Conservation (phyloP, 164 flowering plant genomes). For the Vitis amurensis region DNA sequence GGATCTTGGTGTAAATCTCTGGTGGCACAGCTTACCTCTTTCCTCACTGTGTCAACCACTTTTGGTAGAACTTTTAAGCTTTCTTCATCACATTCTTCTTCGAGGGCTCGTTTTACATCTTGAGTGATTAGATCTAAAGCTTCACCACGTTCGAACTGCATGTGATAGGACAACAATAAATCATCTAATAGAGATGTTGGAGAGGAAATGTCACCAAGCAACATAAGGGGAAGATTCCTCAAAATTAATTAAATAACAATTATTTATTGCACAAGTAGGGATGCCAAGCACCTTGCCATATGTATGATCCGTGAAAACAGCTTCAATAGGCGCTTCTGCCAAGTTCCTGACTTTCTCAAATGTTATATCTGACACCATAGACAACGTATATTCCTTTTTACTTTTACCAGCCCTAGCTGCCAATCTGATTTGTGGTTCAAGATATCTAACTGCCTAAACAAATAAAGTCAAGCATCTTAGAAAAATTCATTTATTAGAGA, state of each 20-base stretch:
- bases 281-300: slow-evolving; percentile 79
- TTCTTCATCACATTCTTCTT: slow-evolving; percentile 91
- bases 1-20: neutral
- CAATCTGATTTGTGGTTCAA: slow-evolving; percentile 88
- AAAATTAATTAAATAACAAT: neutral
- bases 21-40: slow-evolving; percentile 47
- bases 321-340: slow-evolving; percentile 68
- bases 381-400: slow-evolving; percentile 79
- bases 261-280: slow-evolving; percentile 1
- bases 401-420: slow-evolving; percentile 87
- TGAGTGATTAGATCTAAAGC: slow-evolving; percentile 83
- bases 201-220: neutral
- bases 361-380: slow-evolving; percentile 63
- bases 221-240: neutral
- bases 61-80: slow-evolving; percentile 77
- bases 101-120: slow-evolving; percentile 70
- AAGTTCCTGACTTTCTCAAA: slow-evolving; percentile 65
- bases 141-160: slow-evolving; percentile 97
- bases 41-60: slow-evolving; percentile 85
- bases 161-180: slow-evolving; percentile 5
- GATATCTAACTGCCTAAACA: slow-evolving; percentile 77
- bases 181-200: neutral
- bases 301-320: slow-evolving; percentile 84
- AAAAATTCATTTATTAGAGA: neutral
- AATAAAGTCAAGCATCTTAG: slow-evolving; percentile 15